Evolutionary conservation across 129 eudicot genomes (phyloP), one percentile per base, ranked within the genome.

Genomic region (Ambrosia trifida): DNA sequence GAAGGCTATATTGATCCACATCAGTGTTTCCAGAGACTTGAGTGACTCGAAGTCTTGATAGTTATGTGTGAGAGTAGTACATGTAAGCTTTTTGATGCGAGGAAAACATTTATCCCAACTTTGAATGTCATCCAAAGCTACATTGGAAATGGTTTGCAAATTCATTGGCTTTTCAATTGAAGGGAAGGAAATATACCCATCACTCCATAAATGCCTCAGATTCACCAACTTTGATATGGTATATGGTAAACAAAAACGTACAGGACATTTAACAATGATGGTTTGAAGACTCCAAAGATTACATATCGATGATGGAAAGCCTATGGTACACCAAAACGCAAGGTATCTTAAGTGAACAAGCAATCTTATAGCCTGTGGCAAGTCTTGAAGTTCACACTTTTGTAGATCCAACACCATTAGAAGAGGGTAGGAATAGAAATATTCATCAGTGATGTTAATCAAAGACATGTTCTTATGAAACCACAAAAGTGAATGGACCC

Each of bases 321-420:
- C 14, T 4, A 0, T 1, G 5, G 14, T 0, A 17, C 0, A 0
- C 41, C 50, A 4, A 9, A 75, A 13, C 10, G 47, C 68, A 13
- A 75, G 74, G 60, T 66, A 75, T 68, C 80, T 75, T 57, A 75
- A 66, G 51, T 54, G 68, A 67, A 75, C 40, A 13, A 75, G 47
- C 13, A 66, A 75, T 41, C 0, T 24, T 11, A 65, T 28, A 3
- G 10, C n/a, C 0, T 5, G 1, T 0, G 79, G 58, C 16, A 75
- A 20, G n/a, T 52, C 5, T 17, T 0, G 0, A 7, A 64, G 0
- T 17, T 10, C 1, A 10, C 36, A 66, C 4, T 11, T 56, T 30
- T 43, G 38, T 56, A 75, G 24, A 66, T 30, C 24, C 28, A 75
- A 19, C 50, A 66, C 73, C 60, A 13, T 75, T 0, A 75, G 68